Percentiles rank a stretch among this genome's conserved stretches.
Evolutionary conservation across 2,329 filamentous ascomycete species (phyloP).

Genomic region (Penicillium oxalicum): DNA sequence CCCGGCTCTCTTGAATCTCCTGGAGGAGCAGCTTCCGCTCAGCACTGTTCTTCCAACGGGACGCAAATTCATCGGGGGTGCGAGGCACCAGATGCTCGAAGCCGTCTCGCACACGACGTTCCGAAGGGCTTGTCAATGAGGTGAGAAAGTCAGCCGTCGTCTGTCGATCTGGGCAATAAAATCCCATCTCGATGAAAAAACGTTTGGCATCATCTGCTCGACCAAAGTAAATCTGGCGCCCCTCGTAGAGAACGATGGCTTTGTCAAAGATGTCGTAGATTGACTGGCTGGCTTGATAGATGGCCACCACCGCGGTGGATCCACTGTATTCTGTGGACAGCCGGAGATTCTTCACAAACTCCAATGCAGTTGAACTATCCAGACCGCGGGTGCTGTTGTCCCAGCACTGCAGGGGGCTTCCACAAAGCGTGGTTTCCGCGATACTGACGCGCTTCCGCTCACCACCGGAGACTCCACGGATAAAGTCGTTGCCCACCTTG

Average conservation of each 20-base stretch:
- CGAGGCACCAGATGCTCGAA: conserved; percentile 59
- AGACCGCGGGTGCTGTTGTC: conserved; percentile 46
- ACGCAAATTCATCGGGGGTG: conserved; percentile 63
- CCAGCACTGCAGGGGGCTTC: conserved; percentile 43
- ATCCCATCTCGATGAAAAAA: conserved; percentile 66
- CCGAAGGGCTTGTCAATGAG: conserved; percentile 58
- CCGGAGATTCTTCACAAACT: conserved; percentile 48
- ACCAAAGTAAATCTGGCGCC: conserved; percentile 70
- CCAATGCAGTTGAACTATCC: conserved; percentile 49
- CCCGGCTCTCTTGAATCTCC: conserved; percentile 38
- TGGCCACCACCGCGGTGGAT: conserved; percentile 47
- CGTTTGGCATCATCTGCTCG: conserved; percentile 51
- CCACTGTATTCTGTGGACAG: conserved; percentile 44
- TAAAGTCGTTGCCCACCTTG: conserved; percentile 47
- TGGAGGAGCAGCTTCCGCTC: conserved; percentile 38
- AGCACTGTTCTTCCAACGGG: conserved; percentile 48
- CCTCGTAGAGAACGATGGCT: conserved; percentile 64
- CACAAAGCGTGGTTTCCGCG: conserved; percentile 46
- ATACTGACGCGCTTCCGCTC: conserved; percentile 57
- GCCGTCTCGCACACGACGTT: conserved; percentile 51
- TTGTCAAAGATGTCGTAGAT: conserved; percentile 62
- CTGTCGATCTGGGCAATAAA: conserved; percentile 59
- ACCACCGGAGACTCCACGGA: conserved; percentile 56
- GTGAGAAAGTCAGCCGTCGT: conserved; percentile 66
- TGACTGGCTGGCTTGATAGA: conserved; percentile 46